Evolutionary conservation across 2,329 filamentous ascomycete species (phyloP), one percentile per base, ranked within the genome.

Genomic region (Colletotrichum tofieldiae): DNA sequence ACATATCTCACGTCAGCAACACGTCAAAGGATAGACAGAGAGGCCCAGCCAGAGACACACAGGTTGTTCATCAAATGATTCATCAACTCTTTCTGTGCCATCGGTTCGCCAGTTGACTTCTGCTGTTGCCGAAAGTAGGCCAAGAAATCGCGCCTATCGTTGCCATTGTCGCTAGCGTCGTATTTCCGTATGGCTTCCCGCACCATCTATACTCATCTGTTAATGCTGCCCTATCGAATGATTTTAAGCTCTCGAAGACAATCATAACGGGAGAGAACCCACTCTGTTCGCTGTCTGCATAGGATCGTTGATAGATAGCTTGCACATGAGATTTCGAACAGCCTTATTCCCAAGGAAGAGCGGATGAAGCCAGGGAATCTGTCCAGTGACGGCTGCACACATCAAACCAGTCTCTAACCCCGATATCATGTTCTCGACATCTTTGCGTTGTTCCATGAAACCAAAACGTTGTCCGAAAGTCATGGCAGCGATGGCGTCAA

Each of bases 291-390:
- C 51, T 20, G 89, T 79, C n/a, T 88, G 83, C n/a, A 89, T 77
- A 0, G 85, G 84, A 75, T 89, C 88, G 62, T 88, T 87, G 49
- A 89, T 84, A 3, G 85, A 82, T 0, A 86, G 86, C 70, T 89
- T 76, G 7, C 77, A 75, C 32, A 84, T 73, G 16, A 75, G 75
- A 54, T 78, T 78, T 32, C 80, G 72, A 1, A 79, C 54, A 0
- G 76, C 76, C 62, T 32, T 18, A 29, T 54, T 54, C 14, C 51
- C 51, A 8, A 81, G 84, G 1, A 85, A 52, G 2, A 76, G 75
- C 0, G 76, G 75, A 67, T 86, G 84, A 75, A 82, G 78, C 73
- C 79, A 77, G 0, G 81, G 80, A 68, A 82, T 85, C 23, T 86
- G 75, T 0, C 85, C 85, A 0, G 83, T 77, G 6, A 84, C 76